Evolutionary conservation across 768 basidiomycete genomes (phyloP).

Genomic region (Suillus americanus): DNA sequence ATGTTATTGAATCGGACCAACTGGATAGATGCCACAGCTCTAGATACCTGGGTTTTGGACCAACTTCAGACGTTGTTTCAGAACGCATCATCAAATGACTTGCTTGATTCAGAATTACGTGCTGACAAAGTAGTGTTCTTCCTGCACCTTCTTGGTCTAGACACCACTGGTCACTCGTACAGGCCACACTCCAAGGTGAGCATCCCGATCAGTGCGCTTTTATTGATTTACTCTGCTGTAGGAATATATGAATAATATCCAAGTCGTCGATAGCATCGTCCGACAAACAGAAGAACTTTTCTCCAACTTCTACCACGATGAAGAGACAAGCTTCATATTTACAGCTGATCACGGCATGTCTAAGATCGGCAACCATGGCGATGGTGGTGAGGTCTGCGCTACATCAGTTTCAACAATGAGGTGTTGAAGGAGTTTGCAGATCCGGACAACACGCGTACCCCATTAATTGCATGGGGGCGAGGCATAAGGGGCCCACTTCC

Average conservation of each 20-base stretch:
- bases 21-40: conserved; percentile 62
- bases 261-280: conserved; percentile 75
- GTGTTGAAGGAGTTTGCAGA: conserved; percentile 43
- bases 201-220: neutral
- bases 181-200: conserved; percentile 73
- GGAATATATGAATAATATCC: conserved; percentile 88
- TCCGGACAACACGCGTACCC: conserved; percentile 86
- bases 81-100: conserved; percentile 57
- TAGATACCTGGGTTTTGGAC: conserved; percentile 81
- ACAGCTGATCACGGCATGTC: conserved; percentile 94
- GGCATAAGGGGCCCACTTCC: conserved; percentile 72
- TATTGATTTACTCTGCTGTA: conserved; percentile 22
- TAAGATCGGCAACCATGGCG: conserved; percentile 84
- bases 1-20: neutral
- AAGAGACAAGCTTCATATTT: conserved; percentile 74
- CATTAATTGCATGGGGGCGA: conserved; percentile 79
- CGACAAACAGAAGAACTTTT: conserved; percentile 62
- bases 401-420: neutral
- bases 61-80: conserved; percentile 59
- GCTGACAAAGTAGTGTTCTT: conserved; percentile 73
- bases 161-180: conserved; percentile 87
- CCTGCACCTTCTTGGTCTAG: conserved; percentile 79
- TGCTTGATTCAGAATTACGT: conserved; percentile 51
- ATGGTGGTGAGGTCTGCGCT: conserved; percentile 59
- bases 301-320: conserved; percentile 61